Base-by-base conservation (phyloP, 352 stramenopile genomes). In the Lagenidium giganteum region DNA sequence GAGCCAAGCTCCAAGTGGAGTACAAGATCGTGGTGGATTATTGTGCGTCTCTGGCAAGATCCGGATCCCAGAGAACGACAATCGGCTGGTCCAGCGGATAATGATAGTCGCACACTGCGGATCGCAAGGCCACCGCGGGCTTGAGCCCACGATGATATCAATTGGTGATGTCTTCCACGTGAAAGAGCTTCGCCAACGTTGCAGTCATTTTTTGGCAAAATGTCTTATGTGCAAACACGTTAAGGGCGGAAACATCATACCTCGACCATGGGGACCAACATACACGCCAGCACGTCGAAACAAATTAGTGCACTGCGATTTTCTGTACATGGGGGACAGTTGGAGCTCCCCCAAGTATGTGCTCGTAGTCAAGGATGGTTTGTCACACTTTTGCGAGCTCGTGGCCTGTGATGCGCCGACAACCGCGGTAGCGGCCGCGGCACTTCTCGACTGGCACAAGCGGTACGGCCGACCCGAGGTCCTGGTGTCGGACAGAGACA, bases 251-350 rank as follows among this genome's bases (percentile, higher is more conserved):
- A 53, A 43, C 1, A 27, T 47, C 13, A 58, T 59, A 34, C 50
- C 46, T 27, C 14, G 32, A 20, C 43, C 29, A 11, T 45, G 34
- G 13, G n/a, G n/a, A n/a, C n/a, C n/a, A n/a, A n/a, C n/a, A n/a
- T n/a, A n/a, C n/a, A n/a, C 46, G 8, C 33, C 23, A 7, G 46
- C 41, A 8, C n/a, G 16, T 14, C 51, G 33, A 23, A 67, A 67
- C 16, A 42, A 57, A 21, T 33, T 43, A n/a, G 20, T 63, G 7
- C 47, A 63, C 17, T 66, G 49, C 21, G 57, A 72, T 14, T 68
- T 60, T 26, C 23, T 66, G n/a, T 66, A 54, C 20, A 34, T 72
- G 23, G 54, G 57, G 1, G 39, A 62, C 8, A 45, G 38, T 8
- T 67, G 44, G 13, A 42, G 41, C 7, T 5, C 49, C 26, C 38